Evolutionary conservation across 2,329 filamentous ascomycete genomes (phyloP), one percentile per base, ranked within the genome.

Genomic region (Sclerotinia spermophila): DNA sequence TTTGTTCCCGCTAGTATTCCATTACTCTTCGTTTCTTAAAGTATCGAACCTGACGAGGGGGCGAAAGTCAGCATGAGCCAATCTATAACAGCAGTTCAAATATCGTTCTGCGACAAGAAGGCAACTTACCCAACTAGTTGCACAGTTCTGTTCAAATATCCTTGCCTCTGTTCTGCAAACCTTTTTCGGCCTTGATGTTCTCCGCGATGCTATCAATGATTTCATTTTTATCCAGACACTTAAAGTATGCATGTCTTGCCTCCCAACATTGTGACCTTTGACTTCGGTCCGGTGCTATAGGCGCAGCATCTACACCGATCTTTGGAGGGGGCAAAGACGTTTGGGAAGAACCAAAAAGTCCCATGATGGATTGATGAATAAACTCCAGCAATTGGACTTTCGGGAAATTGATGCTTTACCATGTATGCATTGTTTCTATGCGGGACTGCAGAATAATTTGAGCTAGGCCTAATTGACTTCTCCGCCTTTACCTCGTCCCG

Each of bases 1-100:
- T 91, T 82, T 90, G 85, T 78, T 92, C 90, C 82, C 95, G 93
- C 77, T 97, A 92, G 78, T 92, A 87, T 76, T 99, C 96, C 82
- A 96, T 95, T 48, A 98, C 93, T 77, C 96, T 87, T 83, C 94
- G 92, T 82, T 97, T 94, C 85, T 98, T 97, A 83, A 99, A 99
- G 82, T 99, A 98, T 82, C 94, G 93, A 73, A 97, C 92, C 93
- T 96, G 27, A 53, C 24, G 56, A 68, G 45, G n/a, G 21, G 51
- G 42, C 40, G n/a, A 53, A 74, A 72, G 75, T 74, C 74, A 71
- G 64, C 66, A 64, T 21, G 67, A 40, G 11, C 8, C 45, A 53
- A 42, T 30, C 33, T n/a, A 30, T 30, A 53, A 24, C 5, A 24
- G 19, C 33, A 66, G 45, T 40, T 24, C 17, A 19, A 38, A 19